Base-by-base conservation (phyloP, 306 rosid species). In the Prunus salicina region DNA sequence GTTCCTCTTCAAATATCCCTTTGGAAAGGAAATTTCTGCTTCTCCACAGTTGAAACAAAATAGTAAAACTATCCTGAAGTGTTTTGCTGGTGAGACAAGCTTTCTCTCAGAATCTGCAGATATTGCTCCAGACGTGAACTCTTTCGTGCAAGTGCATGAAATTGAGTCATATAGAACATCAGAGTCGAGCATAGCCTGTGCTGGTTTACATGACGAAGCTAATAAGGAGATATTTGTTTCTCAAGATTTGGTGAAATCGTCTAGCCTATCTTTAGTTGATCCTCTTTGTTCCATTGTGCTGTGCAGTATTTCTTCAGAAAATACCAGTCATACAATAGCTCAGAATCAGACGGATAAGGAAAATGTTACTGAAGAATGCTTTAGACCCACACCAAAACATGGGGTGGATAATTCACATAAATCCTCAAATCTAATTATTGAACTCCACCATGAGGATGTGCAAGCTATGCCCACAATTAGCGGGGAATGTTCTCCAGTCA, bases 271-370 rank as follows among this genome's bases (percentile, higher is more conserved):
- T 68, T 76, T 81, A 76, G 80, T 78, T 52, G 98, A 93, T 86
- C 93, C 96, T 81, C 97, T 93, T 67, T 93, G 98, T 82, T 91
- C 96, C 2, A 84, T 82, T 85, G 97, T 93, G 79, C 98, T 97
- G 6, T 91, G 98, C 84, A 93, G 96, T 76, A 79, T 93, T 78
- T 76, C 93, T 58, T 76, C 71, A 45, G 90, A 86, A 64, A 81
- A 74, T 84, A 84, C 64, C 76, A 66, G 74, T 64, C 43, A 60
- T 49, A 32, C 68, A 60, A 46, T 12, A 76, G 66, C 30, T 64
- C 78, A 69, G 58, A 46, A 60, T 85, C 83, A 63, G 75, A 81
- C 46, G 67, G 84, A 76, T 73, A 58, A 58, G 60, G 74, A 83
- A 67, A 79, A 65, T 82, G 78, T 64, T 72, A 16, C 32, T 1